phyloP scores from a whole-genome alignment of 208 protist genomes.

The Acanthamoeba triangularis region DNA sequence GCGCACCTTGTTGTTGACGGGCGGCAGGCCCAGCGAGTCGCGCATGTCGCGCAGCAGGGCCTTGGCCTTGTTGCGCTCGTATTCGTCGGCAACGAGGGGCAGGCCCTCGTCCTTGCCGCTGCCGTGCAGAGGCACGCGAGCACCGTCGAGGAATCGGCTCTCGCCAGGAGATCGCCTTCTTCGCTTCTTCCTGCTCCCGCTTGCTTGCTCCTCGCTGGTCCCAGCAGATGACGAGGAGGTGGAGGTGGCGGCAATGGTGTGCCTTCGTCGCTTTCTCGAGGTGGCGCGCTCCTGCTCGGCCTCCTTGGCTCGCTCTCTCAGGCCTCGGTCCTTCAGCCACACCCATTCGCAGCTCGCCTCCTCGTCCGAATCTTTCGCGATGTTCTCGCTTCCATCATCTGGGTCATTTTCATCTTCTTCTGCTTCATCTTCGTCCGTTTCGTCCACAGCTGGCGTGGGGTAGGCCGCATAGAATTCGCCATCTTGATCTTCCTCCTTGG shows the following conservation, averaged over 20 bases:
- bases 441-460: neutral
- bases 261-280: no score
- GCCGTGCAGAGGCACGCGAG: neutral
- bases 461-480: neutral
- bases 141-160: neutral
- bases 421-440: neutral
- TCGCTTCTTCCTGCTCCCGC: no score
- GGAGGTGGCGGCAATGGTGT: no score
- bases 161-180: no score
- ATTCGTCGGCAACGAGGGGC: neutral
- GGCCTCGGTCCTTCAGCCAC: neutral
- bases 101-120: neutral
- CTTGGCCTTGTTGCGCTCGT: neutral
- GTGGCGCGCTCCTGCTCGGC: no score
- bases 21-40: neutral
- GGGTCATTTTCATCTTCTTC: neutral
- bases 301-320: no score
- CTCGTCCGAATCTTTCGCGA: neutral
- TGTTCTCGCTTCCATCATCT: neutral
- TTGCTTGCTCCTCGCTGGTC: no score
- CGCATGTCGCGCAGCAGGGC: neutral
- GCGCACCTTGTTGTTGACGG: neutral
- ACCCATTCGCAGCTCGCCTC: neutral
- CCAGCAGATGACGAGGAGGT: no score
- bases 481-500: neutral